Evolutionary conservation across 2,329 filamentous ascomycete genomes (phyloP).

Genomic region (Thielaviopsis populi): DNA sequence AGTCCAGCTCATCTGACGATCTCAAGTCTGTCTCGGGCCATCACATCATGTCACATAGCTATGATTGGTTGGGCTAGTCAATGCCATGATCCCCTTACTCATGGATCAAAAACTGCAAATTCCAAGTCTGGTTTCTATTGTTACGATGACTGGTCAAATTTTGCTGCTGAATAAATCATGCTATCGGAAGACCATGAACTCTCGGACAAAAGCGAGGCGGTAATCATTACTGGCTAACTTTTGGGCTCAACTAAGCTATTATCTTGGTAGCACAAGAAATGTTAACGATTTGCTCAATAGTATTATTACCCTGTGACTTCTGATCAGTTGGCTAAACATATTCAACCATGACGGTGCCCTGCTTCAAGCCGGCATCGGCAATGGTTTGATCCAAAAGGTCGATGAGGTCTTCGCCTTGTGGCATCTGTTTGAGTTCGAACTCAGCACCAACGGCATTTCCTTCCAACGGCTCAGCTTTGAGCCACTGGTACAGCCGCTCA

Average conservation of each 20-base stretch:
- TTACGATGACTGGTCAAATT: neutral
- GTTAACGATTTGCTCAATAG: neutral
- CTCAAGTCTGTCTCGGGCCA: neutral
- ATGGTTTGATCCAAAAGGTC: conserved; percentile 59
- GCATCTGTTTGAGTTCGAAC: conserved; percentile 81
- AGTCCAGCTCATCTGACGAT: neutral
- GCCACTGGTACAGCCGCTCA: conserved; percentile 81
- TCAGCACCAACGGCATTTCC: conserved; percentile 54
- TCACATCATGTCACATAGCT: neutral
- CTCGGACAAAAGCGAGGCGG: no score
- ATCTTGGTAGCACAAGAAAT: neutral
- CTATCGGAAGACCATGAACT: no score
- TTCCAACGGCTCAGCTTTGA: conserved; percentile 75
- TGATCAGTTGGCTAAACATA: conserved; percentile 43
- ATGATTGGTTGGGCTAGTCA: neutral
- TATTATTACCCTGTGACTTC: neutral
- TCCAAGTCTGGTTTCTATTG: neutral
- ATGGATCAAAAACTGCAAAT: neutral
- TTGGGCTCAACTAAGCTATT: neutral
- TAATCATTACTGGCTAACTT: neutral
- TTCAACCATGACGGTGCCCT: conserved; percentile 91
- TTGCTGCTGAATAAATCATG: neutral
- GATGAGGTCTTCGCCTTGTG: conserved; percentile 65
- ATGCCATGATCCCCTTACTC: neutral
- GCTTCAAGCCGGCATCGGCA: conserved; percentile 70